A percentile compares a stretch with the other conserved stretches of the same genome.
Evolutionary conservation across 345 rosid species (phyloP).

Genomic region (Sonneratia caseolaris): DNA sequence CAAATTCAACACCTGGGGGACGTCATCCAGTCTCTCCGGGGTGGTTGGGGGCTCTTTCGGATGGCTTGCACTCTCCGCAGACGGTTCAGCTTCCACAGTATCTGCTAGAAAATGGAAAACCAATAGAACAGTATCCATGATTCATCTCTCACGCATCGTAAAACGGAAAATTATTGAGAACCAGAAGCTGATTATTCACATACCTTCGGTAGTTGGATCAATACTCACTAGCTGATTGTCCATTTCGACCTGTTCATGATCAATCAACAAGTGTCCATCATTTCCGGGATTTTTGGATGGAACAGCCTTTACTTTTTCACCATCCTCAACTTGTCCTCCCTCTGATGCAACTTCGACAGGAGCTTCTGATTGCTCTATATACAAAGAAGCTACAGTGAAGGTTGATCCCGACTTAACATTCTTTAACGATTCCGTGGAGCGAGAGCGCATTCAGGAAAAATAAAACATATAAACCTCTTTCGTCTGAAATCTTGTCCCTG

Average conservation of each 20-base stretch:
- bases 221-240: no score
- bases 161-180: not conserved
- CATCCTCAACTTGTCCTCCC: not conserved
- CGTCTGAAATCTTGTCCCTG: conserved; percentile 5
- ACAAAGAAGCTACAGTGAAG: not conserved
- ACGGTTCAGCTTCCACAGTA: not conserved
- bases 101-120: not conserved
- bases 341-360: not conserved
- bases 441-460: not conserved
- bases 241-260: no score
- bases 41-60: not conserved
- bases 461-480: conserved; percentile 10
- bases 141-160: not conserved
- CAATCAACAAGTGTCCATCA: no score
- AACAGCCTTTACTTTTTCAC: not conserved
- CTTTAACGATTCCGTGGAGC: not conserved
- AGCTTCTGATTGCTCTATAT: not conserved
- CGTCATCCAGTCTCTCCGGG: not conserved
- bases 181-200: not conserved
- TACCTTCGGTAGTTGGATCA: not conserved
- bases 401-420: not conserved
- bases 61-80: not conserved
- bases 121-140: not conserved
- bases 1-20: not conserved
- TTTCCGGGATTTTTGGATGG: no score